Conservation (phyloP, 2,329 filamentous ascomycete species). For the Plenodomus lindquistii region DNA sequence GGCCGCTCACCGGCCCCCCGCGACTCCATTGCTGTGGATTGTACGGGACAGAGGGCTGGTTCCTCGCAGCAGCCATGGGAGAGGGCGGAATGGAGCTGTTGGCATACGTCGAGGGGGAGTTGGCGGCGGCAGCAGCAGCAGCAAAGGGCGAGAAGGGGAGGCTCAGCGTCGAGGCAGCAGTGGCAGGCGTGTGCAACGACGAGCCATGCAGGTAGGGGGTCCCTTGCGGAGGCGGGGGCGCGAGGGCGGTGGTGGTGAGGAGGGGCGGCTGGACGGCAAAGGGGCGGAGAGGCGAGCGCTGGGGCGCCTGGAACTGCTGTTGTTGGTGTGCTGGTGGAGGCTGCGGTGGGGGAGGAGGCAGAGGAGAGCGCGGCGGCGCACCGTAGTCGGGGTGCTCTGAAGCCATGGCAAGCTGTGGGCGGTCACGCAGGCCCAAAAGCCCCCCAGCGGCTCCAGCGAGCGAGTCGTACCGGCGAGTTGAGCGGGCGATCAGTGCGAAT, state of each 20-base stretch:
- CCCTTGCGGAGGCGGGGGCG: constrained; percentile 35
- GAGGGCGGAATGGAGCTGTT: constrained; percentile 36
- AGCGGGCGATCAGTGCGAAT: constrained; percentile 3
- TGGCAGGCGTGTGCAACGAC: constrained; percentile 42
- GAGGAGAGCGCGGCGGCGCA: constrained; percentile 26
- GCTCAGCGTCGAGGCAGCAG: constrained; percentile 40
- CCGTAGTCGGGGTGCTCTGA: constrained; percentile 11
- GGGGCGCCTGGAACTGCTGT: constrained; percentile 19
- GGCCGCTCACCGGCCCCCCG: constrained; percentile 43
- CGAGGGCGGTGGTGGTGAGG: constrained; percentile 47
- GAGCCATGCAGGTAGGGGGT: constrained; percentile 36
- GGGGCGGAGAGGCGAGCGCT: constrained; percentile 38
- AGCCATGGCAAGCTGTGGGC: constrained; percentile 8
- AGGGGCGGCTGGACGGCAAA: constrained; percentile 48
- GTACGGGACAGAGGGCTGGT: constrained; percentile 45
- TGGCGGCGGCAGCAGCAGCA: constrained; percentile 24
- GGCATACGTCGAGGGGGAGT: constrained; percentile 38
- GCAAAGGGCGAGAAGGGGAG: constrained; percentile 44
- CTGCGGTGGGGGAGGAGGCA: constrained; percentile 24
- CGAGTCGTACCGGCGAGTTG: constrained; percentile 26
- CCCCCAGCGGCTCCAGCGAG: constrained; percentile 40
- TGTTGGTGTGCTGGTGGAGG: constrained; percentile 11
- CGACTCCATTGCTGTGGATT: constrained; percentile 56
- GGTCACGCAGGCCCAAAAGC: constrained; percentile 20
- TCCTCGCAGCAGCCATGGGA: constrained; percentile 45